These are phyloP conservation scores for Chiua sp. DNA, from an alignment of 1,284 basidiomycete genomes.

Conservation along the genomic window DNA sequence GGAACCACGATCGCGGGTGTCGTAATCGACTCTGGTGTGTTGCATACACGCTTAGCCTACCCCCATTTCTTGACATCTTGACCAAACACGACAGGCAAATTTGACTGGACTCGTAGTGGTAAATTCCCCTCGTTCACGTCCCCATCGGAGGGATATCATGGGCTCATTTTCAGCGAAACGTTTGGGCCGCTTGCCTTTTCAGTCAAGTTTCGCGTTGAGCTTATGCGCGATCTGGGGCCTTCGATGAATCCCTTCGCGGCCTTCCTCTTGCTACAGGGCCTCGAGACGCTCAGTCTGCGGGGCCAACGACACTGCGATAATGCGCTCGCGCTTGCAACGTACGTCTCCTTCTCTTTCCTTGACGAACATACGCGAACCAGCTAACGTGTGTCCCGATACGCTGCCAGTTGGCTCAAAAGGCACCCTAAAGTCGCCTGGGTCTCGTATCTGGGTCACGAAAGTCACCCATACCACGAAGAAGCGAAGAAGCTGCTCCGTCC, in stretches of 20 bases:
- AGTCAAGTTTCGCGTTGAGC: slow-evolving; percentile 71
- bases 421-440: slow-evolving; percentile 81
- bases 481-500: slow-evolving; percentile 64
- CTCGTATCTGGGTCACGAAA: slow-evolving; percentile 74
- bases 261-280: slow-evolving; percentile 81
- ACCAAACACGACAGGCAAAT: slow-evolving; percentile 59
- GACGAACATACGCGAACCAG: no score
- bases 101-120: slow-evolving; percentile 78
- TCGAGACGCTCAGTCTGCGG: slow-evolving; percentile 85
- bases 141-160: slow-evolving; percentile 87
- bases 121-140: slow-evolving; percentile 86
- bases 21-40: slow-evolving; percentile 71
- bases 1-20: slow-evolving; percentile 90
- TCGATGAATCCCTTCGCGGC: slow-evolving; percentile 79
- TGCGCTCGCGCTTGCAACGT: slow-evolving; percentile 72
- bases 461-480: slow-evolving; percentile 65
- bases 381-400: not conserved
- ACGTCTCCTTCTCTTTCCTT: slow-evolving; percentile 11
- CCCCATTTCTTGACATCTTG: not conserved
- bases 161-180: slow-evolving; percentile 72
- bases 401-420: slow-evolving; percentile 60
- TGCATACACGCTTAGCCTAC: slow-evolving; percentile 26
- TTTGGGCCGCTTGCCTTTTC: slow-evolving; percentile 79
- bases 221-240: slow-evolving; percentile 80
- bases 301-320: slow-evolving; percentile 78